A percentile compares a stretch with the other conserved stretches of the same genome.
phyloP scores from a whole-genome alignment of 2,329 filamentous ascomycete genomes.

The Myriosclerotinia curreyana region DNA sequence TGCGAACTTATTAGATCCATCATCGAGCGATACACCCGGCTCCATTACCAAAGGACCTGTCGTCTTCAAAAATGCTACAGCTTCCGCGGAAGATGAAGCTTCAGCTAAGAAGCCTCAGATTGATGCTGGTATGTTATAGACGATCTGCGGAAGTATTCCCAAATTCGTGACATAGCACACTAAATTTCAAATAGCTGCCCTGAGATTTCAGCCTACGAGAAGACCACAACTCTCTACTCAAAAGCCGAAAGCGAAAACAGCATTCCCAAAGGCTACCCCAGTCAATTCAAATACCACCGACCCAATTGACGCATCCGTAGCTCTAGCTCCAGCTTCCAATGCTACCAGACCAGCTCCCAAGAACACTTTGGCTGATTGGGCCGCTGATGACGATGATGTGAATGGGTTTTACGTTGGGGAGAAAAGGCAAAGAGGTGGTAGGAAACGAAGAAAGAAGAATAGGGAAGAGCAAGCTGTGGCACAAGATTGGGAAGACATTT shows the following conservation, averaged over 20 bases:
- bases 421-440: conserved; percentile 70
- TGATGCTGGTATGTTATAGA: conserved; percentile 57
- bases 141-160: conserved; percentile 31
- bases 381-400: conserved; percentile 75
- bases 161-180: conserved; percentile 41
- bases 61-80: conserved; percentile 56
- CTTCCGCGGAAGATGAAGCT: conserved; percentile 45
- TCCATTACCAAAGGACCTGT: conserved; percentile 78
- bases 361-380: conserved; percentile 77
- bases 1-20: conserved; percentile 73
- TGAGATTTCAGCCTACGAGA: conserved; percentile 85
- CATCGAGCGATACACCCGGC: conserved; percentile 46
- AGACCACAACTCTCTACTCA: conserved; percentile 62
- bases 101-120: conserved; percentile 58
- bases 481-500: conserved; percentile 86
- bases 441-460: conserved; percentile 64
- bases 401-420: conserved; percentile 57
- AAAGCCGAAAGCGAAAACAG: conserved; percentile 60
- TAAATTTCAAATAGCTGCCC: conserved; percentile 54
- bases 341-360: conserved; percentile 51
- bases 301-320: conserved; percentile 34
- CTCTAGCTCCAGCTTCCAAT: conserved; percentile 37
- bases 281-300: conserved; percentile 29
- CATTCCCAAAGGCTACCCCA: conserved; percentile 50
- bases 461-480: conserved; percentile 59